Percentiles rank a stretch among this genome's conserved stretches.
Evolutionary conservation across 805 yeast species (phyloP).

Genomic region (Candida endomychidarum): DNA sequence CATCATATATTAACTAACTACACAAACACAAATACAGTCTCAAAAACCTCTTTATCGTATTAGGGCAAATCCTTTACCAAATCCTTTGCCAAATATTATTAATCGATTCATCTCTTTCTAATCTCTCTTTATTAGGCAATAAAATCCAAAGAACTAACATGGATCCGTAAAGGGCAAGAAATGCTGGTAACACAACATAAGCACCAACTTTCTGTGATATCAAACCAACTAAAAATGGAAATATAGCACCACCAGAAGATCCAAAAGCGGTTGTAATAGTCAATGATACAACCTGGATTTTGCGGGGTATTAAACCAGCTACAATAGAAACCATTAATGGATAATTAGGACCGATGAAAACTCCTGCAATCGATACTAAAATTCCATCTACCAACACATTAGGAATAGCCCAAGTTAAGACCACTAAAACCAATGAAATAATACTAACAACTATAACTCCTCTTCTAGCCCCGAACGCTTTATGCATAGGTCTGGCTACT

Average conservation of each 20-base stretch:
- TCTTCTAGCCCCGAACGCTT: constrained; percentile 44
- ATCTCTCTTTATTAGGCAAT: constrained; percentile 18
- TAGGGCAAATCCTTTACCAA: too few species aligned
- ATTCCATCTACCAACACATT: constrained; percentile 46
- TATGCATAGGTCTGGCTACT: constrained; percentile 43
- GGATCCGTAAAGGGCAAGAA: constrained; percentile 35
- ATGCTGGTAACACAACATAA: constrained; percentile 49
- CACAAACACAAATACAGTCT: neutral
- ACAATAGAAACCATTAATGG: constrained; percentile 49
- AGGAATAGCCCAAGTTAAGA: constrained; percentile 51
- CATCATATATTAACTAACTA: too few species aligned
- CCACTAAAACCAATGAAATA: constrained; percentile 36
- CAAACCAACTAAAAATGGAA: constrained; percentile 54
- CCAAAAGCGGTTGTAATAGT: constrained; percentile 57
- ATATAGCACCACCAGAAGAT: constrained; percentile 56
- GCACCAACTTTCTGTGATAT: constrained; percentile 47
- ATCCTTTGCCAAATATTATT: constrained; percentile 16
- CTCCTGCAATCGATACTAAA: constrained; percentile 51
- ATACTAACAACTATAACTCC: constrained; percentile 37
- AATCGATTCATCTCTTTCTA: constrained; percentile 10
- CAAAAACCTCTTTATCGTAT: too few species aligned
- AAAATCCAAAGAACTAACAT: constrained; percentile 27
- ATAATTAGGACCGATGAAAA: constrained; percentile 67
- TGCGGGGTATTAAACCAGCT: constrained; percentile 46
- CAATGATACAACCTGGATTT: constrained; percentile 49